Evolutionary conservation across 2,329 filamentous ascomycete species (phyloP), one percentile per base, ranked within the genome.

Genomic region (Colletotrichum tanaceti): DNA sequence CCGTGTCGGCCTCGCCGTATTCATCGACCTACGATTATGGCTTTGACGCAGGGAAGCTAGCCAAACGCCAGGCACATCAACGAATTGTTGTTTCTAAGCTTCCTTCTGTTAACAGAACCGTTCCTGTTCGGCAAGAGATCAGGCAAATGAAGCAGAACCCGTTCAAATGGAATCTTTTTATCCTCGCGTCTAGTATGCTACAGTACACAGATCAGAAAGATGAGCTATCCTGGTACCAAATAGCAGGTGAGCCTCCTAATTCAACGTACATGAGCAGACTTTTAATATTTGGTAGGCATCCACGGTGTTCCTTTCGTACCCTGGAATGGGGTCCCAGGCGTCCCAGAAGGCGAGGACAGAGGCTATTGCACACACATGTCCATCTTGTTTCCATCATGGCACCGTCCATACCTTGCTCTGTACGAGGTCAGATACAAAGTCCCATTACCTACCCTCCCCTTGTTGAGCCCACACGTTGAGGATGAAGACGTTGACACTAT

Each of bases 331-430:
- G 87, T 89, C 24, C 74, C 79, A 57, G 81, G 84, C 63, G 81
- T 79, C 1, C 74, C 82, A 2, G 87, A 86, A 1, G 87, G 85
- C 67, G 81, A 84, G 65, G 80, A 83, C 46, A 83, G 85, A 18
- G 93, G 93, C 58, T 97, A 94, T 77, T 97, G 93, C 77, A 87
- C 88, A 16, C 93, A 97, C 78, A 87, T 85, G 28, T 92, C 91
- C 1, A 88, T 90, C 47, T 81, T 96, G 18, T 96, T 97, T 76
- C 88, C 91, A 46, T 86, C 90, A 46, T 97, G 93, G 93, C 93
- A 97, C 82, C 87, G 93, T 58, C 91, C 93, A 1, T 97, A 95
- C 77, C 82, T 96, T 67, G 85, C 84, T 38, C 77, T 89, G 58
- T 87, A 87, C 65, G 87, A 89, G 82, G 87, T 86, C 70, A 66